phyloP scores from a whole-genome alignment of 2,329 filamentous ascomycete genomes.

The Trichoderma breve region DNA sequence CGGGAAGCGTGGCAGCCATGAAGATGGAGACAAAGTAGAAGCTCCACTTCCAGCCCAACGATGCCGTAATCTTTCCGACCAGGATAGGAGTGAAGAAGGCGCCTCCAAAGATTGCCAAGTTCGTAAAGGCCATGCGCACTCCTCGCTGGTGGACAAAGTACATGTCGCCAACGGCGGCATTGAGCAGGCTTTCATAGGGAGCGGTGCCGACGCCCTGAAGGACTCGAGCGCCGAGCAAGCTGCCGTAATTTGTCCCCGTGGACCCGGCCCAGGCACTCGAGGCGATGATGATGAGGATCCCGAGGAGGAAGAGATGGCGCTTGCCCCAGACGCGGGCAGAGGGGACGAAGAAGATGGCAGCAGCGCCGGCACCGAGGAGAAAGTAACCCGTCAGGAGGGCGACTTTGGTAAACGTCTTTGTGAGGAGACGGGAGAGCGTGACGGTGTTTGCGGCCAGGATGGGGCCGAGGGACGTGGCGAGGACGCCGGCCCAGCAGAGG shows the following conservation, averaged over 20 bases:
- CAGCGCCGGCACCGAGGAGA: constrained; percentile 76
- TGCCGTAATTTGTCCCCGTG: constrained; percentile 64
- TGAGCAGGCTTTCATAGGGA: constrained; percentile 87
- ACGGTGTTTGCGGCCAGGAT: constrained; percentile 87
- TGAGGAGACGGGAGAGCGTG: constrained; percentile 67
- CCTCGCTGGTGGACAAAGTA: constrained; percentile 86
- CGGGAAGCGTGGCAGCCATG: constrained; percentile 64
- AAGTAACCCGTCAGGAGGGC: constrained; percentile 86
- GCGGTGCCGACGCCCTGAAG: constrained; percentile 84
- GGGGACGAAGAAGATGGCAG: constrained; percentile 82
- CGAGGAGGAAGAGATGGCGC: constrained; percentile 80
- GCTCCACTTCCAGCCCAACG: constrained; percentile 79
- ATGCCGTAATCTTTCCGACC: constrained; percentile 78
- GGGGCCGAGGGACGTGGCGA: constrained; percentile 80
- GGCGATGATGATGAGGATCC: constrained; percentile 68
- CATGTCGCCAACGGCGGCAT: constrained; percentile 83
- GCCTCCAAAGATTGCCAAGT: constrained; percentile 57
- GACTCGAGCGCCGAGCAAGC: constrained; percentile 73
- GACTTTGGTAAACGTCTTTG: constrained; percentile 66
- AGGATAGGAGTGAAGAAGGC: constrained; percentile 76
- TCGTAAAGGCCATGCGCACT: constrained; percentile 78
- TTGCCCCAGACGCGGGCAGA: constrained; percentile 91
- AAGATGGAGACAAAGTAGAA: constrained; percentile 91
- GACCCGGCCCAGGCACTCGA: constrained; percentile 78
- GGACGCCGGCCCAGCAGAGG: constrained; percentile 76